phyloP scores from a whole-genome alignment of 768 basidiomycete genomes.

The Termitomyces sp. region DNA sequence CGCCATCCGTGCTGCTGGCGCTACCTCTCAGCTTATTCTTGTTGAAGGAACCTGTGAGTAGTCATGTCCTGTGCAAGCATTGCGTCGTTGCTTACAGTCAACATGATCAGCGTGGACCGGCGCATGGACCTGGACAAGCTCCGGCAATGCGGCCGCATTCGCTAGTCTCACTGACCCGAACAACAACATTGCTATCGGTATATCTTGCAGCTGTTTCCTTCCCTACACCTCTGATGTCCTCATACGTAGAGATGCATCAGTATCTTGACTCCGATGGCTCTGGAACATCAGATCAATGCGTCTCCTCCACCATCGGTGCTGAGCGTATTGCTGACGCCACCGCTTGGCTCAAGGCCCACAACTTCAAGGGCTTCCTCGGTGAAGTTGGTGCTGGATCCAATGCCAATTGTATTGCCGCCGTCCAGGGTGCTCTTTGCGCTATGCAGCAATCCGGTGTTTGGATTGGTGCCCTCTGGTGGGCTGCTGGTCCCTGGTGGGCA shows the following conservation, averaged over 20 bases:
- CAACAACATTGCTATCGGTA: constrained; percentile 57
- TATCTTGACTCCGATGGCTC: constrained; percentile 66
- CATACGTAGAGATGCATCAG: constrained; percentile 56
- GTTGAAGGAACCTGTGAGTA: constrained; percentile 39
- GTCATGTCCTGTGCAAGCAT: not conserved
- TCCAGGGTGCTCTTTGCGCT: constrained; percentile 49
- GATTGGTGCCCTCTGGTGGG: constrained; percentile 53
- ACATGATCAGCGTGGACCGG: constrained; percentile 46
- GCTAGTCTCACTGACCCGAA: constrained; percentile 49
- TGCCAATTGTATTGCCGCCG: constrained; percentile 37
- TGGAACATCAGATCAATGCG: constrained; percentile 47
- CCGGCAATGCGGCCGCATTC: constrained; percentile 52
- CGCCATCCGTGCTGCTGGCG: constrained; percentile 58
- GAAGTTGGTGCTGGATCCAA: constrained; percentile 55
- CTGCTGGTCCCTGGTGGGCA: constrained; percentile 61
- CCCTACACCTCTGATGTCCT: not conserved
- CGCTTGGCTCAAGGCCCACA: constrained; percentile 51
- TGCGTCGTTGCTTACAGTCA: constrained; percentile 1
- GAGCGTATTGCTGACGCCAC: constrained; percentile 54
- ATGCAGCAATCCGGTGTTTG: constrained; percentile 59
- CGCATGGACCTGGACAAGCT: constrained; percentile 56
- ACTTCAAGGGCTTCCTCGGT: constrained; percentile 59
- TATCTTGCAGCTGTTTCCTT: constrained; percentile 9
- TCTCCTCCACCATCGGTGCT: constrained; percentile 53
- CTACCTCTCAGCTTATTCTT: constrained; percentile 48